Evolutionary conservation across 2,329 filamentous ascomycete species (phyloP), one percentile per base, ranked within the genome.

Genomic region (Penicillium italicum): DNA sequence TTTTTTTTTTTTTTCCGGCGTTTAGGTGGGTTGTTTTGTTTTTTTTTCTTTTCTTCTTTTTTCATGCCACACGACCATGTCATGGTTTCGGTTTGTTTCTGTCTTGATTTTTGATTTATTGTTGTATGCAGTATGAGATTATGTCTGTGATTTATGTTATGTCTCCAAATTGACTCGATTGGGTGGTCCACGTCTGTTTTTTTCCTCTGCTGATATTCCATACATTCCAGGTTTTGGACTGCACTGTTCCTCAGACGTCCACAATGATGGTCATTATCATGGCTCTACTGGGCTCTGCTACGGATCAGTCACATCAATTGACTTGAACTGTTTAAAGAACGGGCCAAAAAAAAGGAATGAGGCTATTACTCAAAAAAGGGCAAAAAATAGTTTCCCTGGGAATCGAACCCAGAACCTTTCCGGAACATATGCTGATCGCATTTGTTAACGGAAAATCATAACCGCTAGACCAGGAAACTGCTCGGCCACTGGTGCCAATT

Each of bases 321-420:
- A 46, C 14, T 26, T 0, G 6, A 41, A 7, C 14, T 31, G 16
- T 18, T 26, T 7, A 16, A 12, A 18, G 11, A 12, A 37, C 4
- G 2, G 10, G 5, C 18, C 10, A 4, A 28, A 38, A 28, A 26
- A 22, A 14, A 5, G 7, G 9, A 47, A 12, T 44, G 11, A 14
- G 4, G n/a, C 16, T 24, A 18, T 38, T 16, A 45, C 12, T 14
- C 4, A 46, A 36, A 34, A 34, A 16, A 11, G 1, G 24, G 18
- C n/a, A 54, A 53, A 53, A 28, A 37, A 43, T 54, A 54, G 51
- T 54, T 49, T 54, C 51, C 44, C 51, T 54, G 51, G 51, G 51
- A 54, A 54, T 54, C 51, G 51, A 54, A 54, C 51, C 51, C 51
- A 54, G 51, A 54, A 54, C 51, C 51, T 54, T 54, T 54, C 51